Percentiles rank a stretch among this genome's conserved stretches.
Evolutionary conservation across 768 basidiomycete genomes (phyloP).

Genomic region (Plicaturopsis crispa): DNA sequence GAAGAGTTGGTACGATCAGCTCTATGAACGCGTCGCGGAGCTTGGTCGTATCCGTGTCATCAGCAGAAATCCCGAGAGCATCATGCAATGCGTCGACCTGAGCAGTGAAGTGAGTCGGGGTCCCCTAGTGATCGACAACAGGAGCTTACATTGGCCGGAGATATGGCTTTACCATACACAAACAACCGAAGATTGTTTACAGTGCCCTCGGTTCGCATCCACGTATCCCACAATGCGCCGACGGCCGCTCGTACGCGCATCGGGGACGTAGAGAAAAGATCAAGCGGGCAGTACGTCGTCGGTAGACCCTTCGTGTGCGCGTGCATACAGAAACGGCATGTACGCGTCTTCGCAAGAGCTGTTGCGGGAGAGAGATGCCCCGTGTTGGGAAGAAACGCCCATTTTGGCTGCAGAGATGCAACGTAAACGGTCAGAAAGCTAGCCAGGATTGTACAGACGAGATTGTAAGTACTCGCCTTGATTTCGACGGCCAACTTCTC

Average conservation of each 20-base stretch:
- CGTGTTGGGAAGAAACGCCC: slow-evolving; percentile 80
- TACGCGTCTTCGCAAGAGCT: slow-evolving; percentile 49
- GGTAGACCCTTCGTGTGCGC: slow-evolving; percentile 36
- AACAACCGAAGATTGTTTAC: slow-evolving; percentile 85
- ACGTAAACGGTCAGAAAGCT: too few relatives aligned
- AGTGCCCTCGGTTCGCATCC: slow-evolving; percentile 56
- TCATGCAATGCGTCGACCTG: slow-evolving; percentile 16
- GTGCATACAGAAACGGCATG: slow-evolving; percentile 65
- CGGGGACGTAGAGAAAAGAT: slow-evolving; percentile 73
- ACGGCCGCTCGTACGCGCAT: slow-evolving; percentile 59
- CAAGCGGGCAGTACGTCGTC: slow-evolving; percentile 77
- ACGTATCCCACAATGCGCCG: slow-evolving; percentile 62
- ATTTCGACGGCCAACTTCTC: slow-evolving; percentile 71
- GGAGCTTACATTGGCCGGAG: slow-evolving; percentile 46
- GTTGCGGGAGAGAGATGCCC: slow-evolving; percentile 54
- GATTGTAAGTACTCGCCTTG: slow-evolving; percentile 61
- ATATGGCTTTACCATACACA: slow-evolving; percentile 50
- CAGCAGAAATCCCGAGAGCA: slow-evolving; percentile 6
- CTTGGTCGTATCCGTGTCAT: slow-evolving; percentile 10
- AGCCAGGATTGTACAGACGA: background rate
- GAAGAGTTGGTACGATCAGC: slow-evolving; percentile 39
- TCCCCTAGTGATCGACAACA: background rate
- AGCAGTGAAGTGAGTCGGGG: slow-evolving; percentile 16
- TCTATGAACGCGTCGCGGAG: slow-evolving; percentile 46
- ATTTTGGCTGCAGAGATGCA: slow-evolving; percentile 72